Percentiles rank a stretch among this genome's conserved stretches.
phyloP scores from a whole-genome alignment of 2,329 filamentous ascomycete genomes.

The Pyrenochaeta sp. region DNA sequence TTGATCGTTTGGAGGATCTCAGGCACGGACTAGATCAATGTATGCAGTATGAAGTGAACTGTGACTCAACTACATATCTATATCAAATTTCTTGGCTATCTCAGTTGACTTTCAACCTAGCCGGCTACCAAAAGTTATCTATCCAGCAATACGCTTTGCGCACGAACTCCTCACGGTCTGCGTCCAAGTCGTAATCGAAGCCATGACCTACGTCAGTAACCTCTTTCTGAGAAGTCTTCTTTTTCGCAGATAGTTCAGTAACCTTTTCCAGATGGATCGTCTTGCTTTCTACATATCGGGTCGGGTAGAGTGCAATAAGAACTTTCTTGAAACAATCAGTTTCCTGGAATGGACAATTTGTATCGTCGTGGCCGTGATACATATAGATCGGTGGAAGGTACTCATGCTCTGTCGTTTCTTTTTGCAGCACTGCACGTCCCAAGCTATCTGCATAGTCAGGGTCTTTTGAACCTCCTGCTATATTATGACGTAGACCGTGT shows the following conservation, averaged over 20 bases:
- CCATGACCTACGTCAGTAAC: not conserved
- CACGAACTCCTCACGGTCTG: not conserved
- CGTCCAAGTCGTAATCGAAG: not conserved
- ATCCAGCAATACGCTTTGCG: too few species aligned
- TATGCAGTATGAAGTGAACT: too few species aligned
- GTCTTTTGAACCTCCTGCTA: too few species aligned
- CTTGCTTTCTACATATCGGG: not conserved
- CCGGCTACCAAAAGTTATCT: too few species aligned
- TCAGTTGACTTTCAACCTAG: too few species aligned
- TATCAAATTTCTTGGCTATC: too few species aligned
- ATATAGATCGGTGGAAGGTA: not conserved
- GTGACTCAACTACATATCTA: too few species aligned
- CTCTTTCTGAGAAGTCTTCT: not conserved
- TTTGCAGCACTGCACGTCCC: not conserved
- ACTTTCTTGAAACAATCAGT: not conserved
- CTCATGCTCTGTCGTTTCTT: not conserved
- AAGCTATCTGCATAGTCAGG: not conserved
- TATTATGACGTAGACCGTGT: too few species aligned
- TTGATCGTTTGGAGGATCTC: too few species aligned
- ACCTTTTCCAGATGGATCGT: not conserved
- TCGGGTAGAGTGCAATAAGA: not conserved
- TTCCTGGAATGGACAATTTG: not conserved
- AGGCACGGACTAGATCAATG: too few species aligned
- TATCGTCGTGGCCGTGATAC: conserved; percentile 1
- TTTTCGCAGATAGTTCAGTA: not conserved